Evolutionary conservation across 129 eudicot genomes (phyloP), one percentile per base, ranked within the genome.

Genomic region (Daucus carota): DNA sequence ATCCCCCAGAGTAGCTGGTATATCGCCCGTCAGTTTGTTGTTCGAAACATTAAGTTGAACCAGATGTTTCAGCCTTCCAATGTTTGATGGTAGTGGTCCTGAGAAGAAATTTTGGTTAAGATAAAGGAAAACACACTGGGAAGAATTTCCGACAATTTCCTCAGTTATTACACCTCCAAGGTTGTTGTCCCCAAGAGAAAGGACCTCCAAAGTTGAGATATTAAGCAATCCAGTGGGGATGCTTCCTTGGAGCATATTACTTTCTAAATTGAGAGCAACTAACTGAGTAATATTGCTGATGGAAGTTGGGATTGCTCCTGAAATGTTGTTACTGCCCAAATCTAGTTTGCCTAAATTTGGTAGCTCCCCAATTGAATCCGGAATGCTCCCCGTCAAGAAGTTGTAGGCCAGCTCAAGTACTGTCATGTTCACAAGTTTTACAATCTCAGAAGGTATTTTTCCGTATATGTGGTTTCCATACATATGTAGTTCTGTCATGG

Each of bases 341-440:
- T 17, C 2, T 14, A 76, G 73, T 9, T 1, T 28, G 32, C 67
- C 50, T 26, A 43, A 41, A 5, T 62, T 38, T 18, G 62, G 3
- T 12, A 76, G 32, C 29, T 29, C 16, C 16, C 79, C 79, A 28
- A 76, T 3, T 13, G 78, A 52, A 15, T 57, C 52, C 0, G 70
- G 78, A 57, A 75, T 57, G 33, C 8, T 75, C 1, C 79, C 73
- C 0, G 43, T 76, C 24, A 76, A 45, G 4, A 62, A 22, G 16
- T 60, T 76, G 2, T 1, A 5, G n/a, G n/a, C n/a, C n/a, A n/a
- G n/a, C n/a, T n/a, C n/a, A n/a, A n/a, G n/a, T n/a, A n/a, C n/a
- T n/a, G n/a, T n/a, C n/a, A n/a, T n/a, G n/a, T n/a, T n/a, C n/a
- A 63, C 77, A 48, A 74, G 77, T 44, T 52, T 36, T 43, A 44